phyloP scores from a whole-genome alignment of 331 rosid genomes.

The Quercus phellos region DNA sequence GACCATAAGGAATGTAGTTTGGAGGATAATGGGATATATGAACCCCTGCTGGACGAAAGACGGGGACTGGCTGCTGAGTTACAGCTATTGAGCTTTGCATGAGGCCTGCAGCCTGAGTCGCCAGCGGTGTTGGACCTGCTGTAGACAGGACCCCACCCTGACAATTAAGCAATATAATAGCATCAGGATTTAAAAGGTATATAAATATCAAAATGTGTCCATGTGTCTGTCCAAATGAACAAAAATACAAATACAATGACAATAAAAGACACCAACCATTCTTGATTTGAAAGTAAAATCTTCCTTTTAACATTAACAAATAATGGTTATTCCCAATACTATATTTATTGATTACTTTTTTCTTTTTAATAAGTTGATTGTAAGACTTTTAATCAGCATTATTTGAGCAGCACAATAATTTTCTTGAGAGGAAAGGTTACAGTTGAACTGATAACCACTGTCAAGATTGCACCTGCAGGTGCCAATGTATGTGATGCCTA shows the following conservation, averaged over 20 bases:
- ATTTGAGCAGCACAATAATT: not conserved
- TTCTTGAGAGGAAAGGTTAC: not conserved
- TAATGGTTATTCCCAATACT: not conserved
- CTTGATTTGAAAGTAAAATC: not conserved
- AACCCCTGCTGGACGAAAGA: slow-evolving; percentile 82
- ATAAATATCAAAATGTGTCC: not conserved
- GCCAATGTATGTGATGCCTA: not conserved
- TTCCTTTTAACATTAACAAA: not conserved
- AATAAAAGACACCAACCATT: not conserved
- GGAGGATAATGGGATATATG: slow-evolving; percentile 86
- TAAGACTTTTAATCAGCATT: not conserved
- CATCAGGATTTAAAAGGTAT: slow-evolving; percentile 1
- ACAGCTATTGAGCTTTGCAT: slow-evolving; percentile 86
- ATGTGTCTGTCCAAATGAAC: not conserved
- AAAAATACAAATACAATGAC: not conserved
- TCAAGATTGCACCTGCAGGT: not conserved
- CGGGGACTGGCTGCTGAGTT: slow-evolving; percentile 86
- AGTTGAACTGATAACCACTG: not conserved
- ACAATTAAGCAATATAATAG: slow-evolving; percentile 29
- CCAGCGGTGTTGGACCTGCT: slow-evolving; percentile 65
- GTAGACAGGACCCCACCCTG: slow-evolving; percentile 82
- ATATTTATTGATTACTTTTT: not conserved
- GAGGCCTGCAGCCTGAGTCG: slow-evolving; percentile 80
- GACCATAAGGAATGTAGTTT: slow-evolving; percentile 82
- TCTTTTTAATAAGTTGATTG: not conserved